These are phyloP conservation scores for Colletotrichum sp. DNA, from an alignment of 2,329 filamentous ascomycete genomes.

Conservation along the genomic window DNA sequence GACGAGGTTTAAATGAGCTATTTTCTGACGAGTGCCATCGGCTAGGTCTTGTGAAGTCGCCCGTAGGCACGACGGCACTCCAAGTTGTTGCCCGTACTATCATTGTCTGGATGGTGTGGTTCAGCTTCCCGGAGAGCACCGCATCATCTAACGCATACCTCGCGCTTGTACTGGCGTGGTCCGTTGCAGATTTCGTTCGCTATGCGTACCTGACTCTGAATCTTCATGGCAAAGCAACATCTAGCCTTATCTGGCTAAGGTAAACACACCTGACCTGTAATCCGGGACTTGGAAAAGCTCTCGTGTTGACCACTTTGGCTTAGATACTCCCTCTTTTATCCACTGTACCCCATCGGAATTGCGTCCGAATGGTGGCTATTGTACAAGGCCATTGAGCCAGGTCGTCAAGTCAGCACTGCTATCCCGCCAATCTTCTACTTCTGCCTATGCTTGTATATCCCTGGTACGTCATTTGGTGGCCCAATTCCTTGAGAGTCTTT, in stretches of 20 bases:
- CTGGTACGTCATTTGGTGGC: slow-evolving; percentile 60
- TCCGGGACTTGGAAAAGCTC: not conserved
- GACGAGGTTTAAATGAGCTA: not conserved
- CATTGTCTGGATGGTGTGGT: slow-evolving; percentile 85
- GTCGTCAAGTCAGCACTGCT: slow-evolving; percentile 48
- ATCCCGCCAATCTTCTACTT: slow-evolving; percentile 65
- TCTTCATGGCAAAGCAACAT: slow-evolving; percentile 67
- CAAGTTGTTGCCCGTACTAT: slow-evolving; percentile 88
- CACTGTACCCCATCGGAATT: slow-evolving; percentile 93
- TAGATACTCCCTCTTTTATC: slow-evolving; percentile 84
- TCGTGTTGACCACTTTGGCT: not conserved
- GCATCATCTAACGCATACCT: slow-evolving; percentile 63
- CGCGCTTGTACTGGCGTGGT: slow-evolving; percentile 86
- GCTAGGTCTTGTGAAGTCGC: slow-evolving; percentile 82
- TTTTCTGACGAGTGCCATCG: not conserved
- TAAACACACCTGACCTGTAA: not conserved
- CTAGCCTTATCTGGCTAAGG: slow-evolving; percentile 76
- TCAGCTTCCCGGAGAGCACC: slow-evolving; percentile 72
- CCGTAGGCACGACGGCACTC: slow-evolving; percentile 83
- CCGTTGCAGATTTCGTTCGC: slow-evolving; percentile 86
- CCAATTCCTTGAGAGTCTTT: not conserved
- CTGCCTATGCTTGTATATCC: slow-evolving; percentile 78
- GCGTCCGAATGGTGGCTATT: slow-evolving; percentile 85
- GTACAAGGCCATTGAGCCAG: slow-evolving; percentile 69
- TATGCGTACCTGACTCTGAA: slow-evolving; percentile 89